Evolutionary conservation across 1,284 basidiomycete genomes (phyloP).

Genomic region (Peniophora sp.): DNA sequence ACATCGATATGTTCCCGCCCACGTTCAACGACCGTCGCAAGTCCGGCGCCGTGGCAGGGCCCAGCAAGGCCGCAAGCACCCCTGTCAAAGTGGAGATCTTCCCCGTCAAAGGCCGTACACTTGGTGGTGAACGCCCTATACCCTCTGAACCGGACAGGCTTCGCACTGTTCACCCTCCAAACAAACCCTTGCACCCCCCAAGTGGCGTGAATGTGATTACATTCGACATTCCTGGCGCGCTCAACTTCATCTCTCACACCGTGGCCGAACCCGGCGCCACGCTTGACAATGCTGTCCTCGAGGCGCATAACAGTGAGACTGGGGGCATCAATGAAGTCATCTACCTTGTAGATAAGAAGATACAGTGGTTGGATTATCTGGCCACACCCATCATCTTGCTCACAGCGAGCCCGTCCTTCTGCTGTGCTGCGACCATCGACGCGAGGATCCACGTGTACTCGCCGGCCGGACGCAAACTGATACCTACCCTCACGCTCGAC

Average conservation of each 20-base stretch:
- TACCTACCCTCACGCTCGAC: constrained; percentile 72
- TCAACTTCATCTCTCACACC: constrained; percentile 49
- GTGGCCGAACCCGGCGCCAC: no score
- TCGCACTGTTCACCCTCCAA: constrained; percentile 35
- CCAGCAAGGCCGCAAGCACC: no score
- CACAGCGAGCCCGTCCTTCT: constrained; percentile 59
- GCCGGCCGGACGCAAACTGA: constrained; percentile 67
- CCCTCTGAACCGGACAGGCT: constrained; percentile 31
- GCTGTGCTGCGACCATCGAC: constrained; percentile 72
- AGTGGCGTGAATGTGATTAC: background rate
- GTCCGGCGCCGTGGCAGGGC: no score
- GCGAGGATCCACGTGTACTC: constrained; percentile 76
- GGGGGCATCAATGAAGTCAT: constrained; percentile 63
- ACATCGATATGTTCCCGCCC: constrained; percentile 31
- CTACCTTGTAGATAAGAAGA: constrained; percentile 54
- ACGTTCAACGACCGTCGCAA: background rate
- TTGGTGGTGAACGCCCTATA: constrained; percentile 58
- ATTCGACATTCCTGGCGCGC: constrained; percentile 41
- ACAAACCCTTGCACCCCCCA: background rate
- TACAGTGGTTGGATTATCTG: constrained; percentile 85
- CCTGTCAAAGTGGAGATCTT: no score
- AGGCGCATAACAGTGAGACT: constrained; percentile 72
- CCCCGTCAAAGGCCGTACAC: constrained; percentile 45
- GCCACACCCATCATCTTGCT: constrained; percentile 62
- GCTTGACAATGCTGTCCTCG: constrained; percentile 60